Evolutionary conservation across 192 early-diverging fungal species (phyloP), one percentile per base, ranked within the genome.

Genomic region (Dissophora ornata): DNA sequence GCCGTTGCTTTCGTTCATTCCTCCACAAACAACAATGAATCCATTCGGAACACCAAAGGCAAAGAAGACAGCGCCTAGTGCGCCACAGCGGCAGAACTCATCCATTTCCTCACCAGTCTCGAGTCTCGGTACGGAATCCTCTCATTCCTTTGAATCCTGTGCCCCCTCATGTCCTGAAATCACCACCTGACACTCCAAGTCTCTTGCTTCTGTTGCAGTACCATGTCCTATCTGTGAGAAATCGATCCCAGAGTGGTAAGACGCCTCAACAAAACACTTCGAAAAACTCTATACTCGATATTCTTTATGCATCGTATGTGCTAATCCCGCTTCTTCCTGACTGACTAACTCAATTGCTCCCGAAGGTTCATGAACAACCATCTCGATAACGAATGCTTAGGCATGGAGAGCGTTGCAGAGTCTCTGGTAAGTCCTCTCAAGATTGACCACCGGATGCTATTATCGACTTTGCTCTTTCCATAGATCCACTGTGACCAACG

Each of bases 211-310:
- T n/a, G 9, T 45, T 10, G 9, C 18, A 85, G 86, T 87, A 5
- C 57, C 79, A 49, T 87, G 86, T 56, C 86, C 86, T 29, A 80
- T 87, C 41, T 87, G 86, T 30, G 62, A 47, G 8, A 79, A 81
- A 50, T 67, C 40, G 4, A 79, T 83, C 5, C 42, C 79, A 19
- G 63, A 71, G 33, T 70, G 57, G 55, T 75, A 69, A 12, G 22
- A 13, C 15, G 10, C 25, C n/a, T n/a, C n/a, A n/a, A n/a, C n/a
- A n/a, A n/a, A n/a, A n/a, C n/a, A n/a, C n/a, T n/a, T n/a, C n/a
- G n/a, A n/a, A n/a, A n/a, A n/a, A n/a, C n/a, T n/a, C n/a, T n/a
- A n/a, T n/a, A n/a, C n/a, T n/a, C n/a, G n/a, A n/a, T 28, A 19
- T 26, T 38, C 2, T 30, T 2, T 34, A 34, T 22, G 18, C 3